These are phyloP conservation scores for Phlebiopsis flavidoalba DNA, from an alignment of 768 basidiomycete genomes.

Conservation along the genomic window DNA sequence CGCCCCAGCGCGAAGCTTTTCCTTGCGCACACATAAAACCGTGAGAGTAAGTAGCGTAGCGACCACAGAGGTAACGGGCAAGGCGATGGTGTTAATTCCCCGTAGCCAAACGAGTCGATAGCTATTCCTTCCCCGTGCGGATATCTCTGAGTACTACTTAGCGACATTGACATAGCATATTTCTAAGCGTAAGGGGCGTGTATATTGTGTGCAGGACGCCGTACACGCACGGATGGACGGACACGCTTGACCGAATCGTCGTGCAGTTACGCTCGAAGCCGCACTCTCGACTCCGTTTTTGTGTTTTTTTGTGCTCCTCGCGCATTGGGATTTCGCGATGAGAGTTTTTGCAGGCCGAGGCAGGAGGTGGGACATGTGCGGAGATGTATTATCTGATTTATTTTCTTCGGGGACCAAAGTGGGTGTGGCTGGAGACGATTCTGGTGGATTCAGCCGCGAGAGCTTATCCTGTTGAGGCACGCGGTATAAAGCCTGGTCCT, in stretches of 20 bases:
- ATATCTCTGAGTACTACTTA: too few species aligned
- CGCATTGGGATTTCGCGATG: too few species aligned
- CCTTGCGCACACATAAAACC: too few species aligned
- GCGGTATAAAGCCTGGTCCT: neutral
- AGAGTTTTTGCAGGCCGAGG: neutral
- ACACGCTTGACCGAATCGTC: slow-evolving; percentile 2
- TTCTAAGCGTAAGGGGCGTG: neutral
- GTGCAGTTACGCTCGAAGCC: slow-evolving; percentile 5
- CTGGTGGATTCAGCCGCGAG: neutral
- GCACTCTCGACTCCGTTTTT: neutral
- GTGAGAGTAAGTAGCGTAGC: too few species aligned
- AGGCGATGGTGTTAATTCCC: too few species aligned
- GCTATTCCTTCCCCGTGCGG: too few species aligned
- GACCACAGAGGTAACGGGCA: too few species aligned
- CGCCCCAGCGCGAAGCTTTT: too few species aligned
- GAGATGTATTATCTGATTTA: neutral
- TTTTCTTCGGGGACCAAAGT: neutral
- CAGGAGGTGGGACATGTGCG: neutral
- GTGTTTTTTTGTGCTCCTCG: too few species aligned
- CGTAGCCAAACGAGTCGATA: too few species aligned
- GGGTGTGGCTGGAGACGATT: neutral
- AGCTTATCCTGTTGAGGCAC: neutral
- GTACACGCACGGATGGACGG: slow-evolving; percentile 4
- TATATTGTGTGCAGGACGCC: neutral
- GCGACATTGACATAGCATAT: too few species aligned